Conservation (phyloP, 1,284 basidiomycete species). For the Gomphus sp. region DNA sequence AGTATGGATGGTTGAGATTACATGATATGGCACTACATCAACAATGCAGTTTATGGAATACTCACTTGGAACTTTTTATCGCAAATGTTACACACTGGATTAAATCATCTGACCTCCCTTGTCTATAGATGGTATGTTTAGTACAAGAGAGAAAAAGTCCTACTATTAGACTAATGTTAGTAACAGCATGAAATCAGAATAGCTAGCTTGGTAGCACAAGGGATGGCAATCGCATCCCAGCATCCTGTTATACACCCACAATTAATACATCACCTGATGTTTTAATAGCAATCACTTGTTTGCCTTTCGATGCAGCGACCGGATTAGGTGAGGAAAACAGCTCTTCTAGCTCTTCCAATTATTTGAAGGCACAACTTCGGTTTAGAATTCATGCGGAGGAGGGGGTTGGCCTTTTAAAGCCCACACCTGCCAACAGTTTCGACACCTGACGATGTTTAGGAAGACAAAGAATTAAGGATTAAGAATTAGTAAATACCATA, state of each 20-base stretch:
- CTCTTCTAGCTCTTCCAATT: slow-evolving; percentile 26
- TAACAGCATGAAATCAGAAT: background rate
- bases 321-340: slow-evolving; percentile 27
- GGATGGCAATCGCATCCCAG: background rate
- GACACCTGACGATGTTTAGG: slow-evolving; percentile 13
- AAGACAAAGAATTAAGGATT: background rate
- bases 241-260: background rate
- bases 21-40: background rate
- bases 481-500: slow-evolving; percentile 21
- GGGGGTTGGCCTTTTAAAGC: background rate
- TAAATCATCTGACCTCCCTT: too few relatives aligned
- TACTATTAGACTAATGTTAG: background rate
- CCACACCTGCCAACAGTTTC: slow-evolving; percentile 21
- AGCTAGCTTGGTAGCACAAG: background rate
- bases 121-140: background rate
- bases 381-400: background rate
- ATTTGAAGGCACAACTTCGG: slow-evolving; percentile 4
- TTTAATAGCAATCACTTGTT: slow-evolving; percentile 17
- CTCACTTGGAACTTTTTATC: background rate
- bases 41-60: background rate
- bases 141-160: background rate
- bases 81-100: too few relatives aligned
- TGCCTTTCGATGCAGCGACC: slow-evolving; percentile 23
- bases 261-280: slow-evolving; percentile 13
- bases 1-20: too few relatives aligned